Evolutionary conservation across 2,329 filamentous ascomycete species (phyloP), one percentile per base, ranked within the genome.

Genomic region (Microdochium bolleyi): DNA sequence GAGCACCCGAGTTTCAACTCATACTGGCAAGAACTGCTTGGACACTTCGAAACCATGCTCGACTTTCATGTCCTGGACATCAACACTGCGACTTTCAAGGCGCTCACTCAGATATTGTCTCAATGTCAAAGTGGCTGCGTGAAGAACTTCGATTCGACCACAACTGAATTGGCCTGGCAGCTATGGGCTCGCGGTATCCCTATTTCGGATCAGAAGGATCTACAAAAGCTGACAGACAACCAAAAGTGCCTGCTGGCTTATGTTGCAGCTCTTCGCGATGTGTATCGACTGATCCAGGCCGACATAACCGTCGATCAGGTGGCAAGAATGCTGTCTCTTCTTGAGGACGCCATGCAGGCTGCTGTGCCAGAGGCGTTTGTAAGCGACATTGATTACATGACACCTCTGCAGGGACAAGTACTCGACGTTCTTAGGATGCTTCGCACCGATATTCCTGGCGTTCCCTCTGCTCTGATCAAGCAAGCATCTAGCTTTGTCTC

Each of bases 231-330:
- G 0, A 70, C 71, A 2, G 80, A 88, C 56, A 95, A 94, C 58
- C 89, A 96, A 64, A 85, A 85, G 53, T 91, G 89, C 11, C 79
- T 92, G n/a, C 73, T 89, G 27, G 88, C 91, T n/a, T 96, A 96
- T 70, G 80, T 94, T 1, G 79, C 84, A 22, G 79, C 87, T 1
- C 80, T 94, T 41, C 76, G 83, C 53, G 85, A 94, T 60, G 77
- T 97, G 1, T 95, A 96, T 62, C 80, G 83, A 1, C 78, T 96
- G 4, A 82, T 90, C 49, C 78, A 85, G 54, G 70, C 75, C 8
- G 78, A 82, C 16, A 72, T 96, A 21, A 78, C 79, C 10, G 72
- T 81, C 0, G 75, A 83, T 2, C 78, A 80, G 49, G 81, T 91
- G 9, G 73, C 77, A 41, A 78, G 76, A n/a, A 86, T 95, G 67